A percentile compares a stretch with the other conserved stretches of the same genome.
Conservation (phyloP, 257 asterid species). For the Nicotiana attenuata region DNA sequence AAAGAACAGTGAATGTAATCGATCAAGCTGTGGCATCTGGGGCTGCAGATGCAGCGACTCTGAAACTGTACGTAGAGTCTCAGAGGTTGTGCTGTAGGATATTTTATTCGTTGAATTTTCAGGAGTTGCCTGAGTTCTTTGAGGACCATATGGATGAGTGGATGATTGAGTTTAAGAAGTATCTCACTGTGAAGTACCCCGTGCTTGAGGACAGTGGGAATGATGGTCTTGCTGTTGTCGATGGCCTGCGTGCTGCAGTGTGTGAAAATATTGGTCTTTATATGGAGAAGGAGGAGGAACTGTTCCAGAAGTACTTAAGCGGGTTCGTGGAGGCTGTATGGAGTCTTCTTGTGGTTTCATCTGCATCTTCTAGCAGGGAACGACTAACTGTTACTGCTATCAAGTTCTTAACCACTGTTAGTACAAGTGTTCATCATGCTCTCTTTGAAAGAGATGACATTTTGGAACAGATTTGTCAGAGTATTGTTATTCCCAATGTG, state of each 20-base stretch:
- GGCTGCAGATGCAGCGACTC: conserved; percentile 31
- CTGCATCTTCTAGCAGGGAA: conserved; percentile 64
- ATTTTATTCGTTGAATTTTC: conserved; percentile 68
- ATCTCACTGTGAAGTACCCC: conserved; percentile 50
- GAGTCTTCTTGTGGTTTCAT: conserved; percentile 67
- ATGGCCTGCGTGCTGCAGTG: conserved; percentile 76
- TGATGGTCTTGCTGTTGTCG: conserved; percentile 80
- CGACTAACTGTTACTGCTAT: conserved; percentile 84
- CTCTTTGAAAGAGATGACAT: conserved; percentile 71
- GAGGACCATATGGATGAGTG: conserved; percentile 91
- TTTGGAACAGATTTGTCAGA: conserved; percentile 72
- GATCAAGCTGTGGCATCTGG: conserved; percentile 50
- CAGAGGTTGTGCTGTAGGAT: conserved; percentile 87
- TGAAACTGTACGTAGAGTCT: conserved; percentile 66
- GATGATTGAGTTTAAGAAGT: conserved; percentile 81
- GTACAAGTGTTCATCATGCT: conserved; percentile 72
- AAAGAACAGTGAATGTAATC: conserved; percentile 46
- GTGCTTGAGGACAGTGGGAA: conserved; percentile 63
- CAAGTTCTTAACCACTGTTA: conserved; percentile 72
- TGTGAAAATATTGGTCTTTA: conserved; percentile 81
- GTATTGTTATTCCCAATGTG: conserved; percentile 89
- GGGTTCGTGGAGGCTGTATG: conserved; percentile 88
- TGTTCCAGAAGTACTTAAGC: conserved; percentile 57
- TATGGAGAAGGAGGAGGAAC: conserved; percentile 80
- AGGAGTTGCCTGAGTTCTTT: conserved; percentile 77